These are phyloP conservation scores for Furculomyces boomerangus DNA, from an alignment of 371 early-diverging fungal species.

Conservation along the genomic window DNA sequence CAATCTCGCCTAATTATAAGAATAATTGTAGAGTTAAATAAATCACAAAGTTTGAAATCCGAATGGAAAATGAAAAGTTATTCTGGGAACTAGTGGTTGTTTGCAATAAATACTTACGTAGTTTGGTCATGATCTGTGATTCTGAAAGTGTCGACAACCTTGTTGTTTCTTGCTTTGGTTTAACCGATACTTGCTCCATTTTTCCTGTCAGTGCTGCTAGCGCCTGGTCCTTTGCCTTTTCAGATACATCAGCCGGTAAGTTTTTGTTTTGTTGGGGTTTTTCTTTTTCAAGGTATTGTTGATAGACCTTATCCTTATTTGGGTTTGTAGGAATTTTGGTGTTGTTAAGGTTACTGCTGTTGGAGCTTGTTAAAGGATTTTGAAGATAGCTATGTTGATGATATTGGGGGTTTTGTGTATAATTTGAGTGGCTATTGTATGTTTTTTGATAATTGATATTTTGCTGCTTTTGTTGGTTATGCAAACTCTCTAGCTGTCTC, in stretches of 20 bases:
- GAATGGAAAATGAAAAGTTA: not conserved
- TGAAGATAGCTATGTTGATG: too few relatives aligned
- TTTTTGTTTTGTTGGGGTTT: not conserved
- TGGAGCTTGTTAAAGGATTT: too few relatives aligned
- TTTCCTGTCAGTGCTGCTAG: slow-evolving; percentile 26
- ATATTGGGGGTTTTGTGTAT: too few relatives aligned
- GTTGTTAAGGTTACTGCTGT: too few relatives aligned
- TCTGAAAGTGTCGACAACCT: slow-evolving; percentile 74
- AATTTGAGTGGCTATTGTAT: too few relatives aligned
- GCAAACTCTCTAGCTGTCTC: not conserved
- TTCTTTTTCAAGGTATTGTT: not conserved
- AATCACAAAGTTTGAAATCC: not conserved
- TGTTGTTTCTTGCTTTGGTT: slow-evolving; percentile 33
- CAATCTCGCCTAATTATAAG: slow-evolving; percentile 27
- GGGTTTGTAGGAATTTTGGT: too few relatives aligned
- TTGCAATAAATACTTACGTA: slow-evolving; percentile 10
- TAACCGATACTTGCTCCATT: slow-evolving; percentile 10
- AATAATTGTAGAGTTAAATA: not conserved
- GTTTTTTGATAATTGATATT: not conserved
- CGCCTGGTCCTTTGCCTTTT: slow-evolving; percentile 16
- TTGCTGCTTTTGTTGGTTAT: slow-evolving; percentile 1
- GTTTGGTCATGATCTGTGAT: slow-evolving; percentile 76
- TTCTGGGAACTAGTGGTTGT: not conserved
- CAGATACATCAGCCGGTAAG: not conserved
- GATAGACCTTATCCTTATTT: not conserved